These are phyloP conservation scores for Aspergillus ellipticus DNA, from an alignment of 495 filamentous ascomycete species.

Conservation along the genomic window DNA sequence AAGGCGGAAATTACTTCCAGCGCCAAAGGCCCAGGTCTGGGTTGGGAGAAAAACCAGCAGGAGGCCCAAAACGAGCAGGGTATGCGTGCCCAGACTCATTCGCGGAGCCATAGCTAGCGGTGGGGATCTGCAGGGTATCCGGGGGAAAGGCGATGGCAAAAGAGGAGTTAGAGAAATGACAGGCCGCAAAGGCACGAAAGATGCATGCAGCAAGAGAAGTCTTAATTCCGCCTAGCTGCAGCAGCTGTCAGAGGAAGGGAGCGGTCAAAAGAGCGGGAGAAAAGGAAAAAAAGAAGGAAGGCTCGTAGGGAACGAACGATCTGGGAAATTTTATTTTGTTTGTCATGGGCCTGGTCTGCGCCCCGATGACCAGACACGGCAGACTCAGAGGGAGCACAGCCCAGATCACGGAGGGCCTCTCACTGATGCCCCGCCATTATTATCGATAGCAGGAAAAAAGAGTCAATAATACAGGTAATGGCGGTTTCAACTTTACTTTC, in stretches of 20 bases:
- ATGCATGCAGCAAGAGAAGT: constrained; percentile 3
- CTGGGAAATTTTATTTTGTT: no score
- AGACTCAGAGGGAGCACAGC: neutral
- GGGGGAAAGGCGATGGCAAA: constrained; percentile 4
- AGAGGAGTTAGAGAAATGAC: constrained; percentile 3
- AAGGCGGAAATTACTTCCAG: constrained; percentile 56
- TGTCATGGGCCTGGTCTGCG: neutral
- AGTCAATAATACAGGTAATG: no score
- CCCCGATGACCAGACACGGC: neutral
- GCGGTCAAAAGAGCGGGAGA: neutral
- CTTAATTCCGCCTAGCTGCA: neutral
- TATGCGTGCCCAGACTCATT: constrained; percentile 28
- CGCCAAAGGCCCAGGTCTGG: constrained; percentile 71
- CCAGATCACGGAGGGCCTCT: neutral
- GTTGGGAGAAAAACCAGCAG: constrained; percentile 53
- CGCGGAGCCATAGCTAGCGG: constrained; percentile 26
- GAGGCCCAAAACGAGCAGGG: constrained; percentile 53
- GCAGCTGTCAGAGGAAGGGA: neutral
- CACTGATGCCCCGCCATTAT: neutral
- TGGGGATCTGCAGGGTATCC: neutral
- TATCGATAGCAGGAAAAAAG: neutral
- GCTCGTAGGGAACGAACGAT: no score
- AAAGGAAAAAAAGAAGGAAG: neutral
- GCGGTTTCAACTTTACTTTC: no score
- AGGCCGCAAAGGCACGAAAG: neutral